Evolutionary conservation across 257 asterid species (phyloP).

Genomic region (Perilla frutescens): DNA sequence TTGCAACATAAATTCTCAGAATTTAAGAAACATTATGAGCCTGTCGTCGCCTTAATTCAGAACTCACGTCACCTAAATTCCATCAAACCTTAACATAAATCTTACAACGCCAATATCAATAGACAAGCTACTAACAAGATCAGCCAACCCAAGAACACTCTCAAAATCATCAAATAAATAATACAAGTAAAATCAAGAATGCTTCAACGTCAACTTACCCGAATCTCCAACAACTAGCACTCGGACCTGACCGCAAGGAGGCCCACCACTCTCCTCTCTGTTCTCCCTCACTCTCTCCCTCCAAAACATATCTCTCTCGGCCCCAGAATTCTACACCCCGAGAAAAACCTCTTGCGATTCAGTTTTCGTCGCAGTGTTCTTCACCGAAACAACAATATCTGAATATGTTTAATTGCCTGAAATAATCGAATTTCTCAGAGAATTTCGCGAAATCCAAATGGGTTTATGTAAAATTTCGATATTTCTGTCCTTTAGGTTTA

Average conservation of each 20-base stretch:
- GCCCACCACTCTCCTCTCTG: conserved; percentile 63
- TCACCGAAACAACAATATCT: background rate
- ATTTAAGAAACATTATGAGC: background rate
- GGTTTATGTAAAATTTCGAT: no score
- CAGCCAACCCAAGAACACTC: background rate
- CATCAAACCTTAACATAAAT: background rate
- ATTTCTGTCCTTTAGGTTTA: no score
- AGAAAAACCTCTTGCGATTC: conserved; percentile 1
- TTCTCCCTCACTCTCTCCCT: conserved; percentile 61
- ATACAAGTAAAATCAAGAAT: background rate
- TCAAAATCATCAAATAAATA: background rate
- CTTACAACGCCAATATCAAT: background rate
- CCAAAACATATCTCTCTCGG: conserved; percentile 60
- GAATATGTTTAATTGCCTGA: no score
- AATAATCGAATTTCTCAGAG: no score
- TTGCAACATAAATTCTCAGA: background rate
- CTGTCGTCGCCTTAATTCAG: background rate
- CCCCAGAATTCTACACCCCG: background rate
- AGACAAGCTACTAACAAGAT: background rate
- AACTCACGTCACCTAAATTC: background rate
- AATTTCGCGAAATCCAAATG: no score
- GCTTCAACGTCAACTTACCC: conserved; percentile 44
- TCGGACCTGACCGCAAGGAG: conserved; percentile 78
- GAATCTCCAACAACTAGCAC: conserved; percentile 80
- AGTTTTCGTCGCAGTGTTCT: conserved; percentile 12